Evolutionary conservation across 345 rosid species (phyloP).

Genomic region (Linum tenue): DNA sequence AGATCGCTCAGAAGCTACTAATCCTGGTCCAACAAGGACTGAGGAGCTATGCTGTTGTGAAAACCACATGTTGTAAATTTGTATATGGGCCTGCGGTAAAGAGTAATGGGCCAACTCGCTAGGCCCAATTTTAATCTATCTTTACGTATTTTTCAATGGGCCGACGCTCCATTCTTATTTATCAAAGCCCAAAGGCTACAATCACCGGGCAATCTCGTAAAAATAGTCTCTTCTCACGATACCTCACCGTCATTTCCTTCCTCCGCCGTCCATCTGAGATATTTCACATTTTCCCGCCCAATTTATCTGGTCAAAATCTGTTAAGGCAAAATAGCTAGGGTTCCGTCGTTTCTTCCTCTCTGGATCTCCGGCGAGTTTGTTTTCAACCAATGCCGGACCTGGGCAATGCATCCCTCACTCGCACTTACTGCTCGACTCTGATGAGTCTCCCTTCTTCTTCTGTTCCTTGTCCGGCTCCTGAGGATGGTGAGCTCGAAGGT

Average conservation of each 20-base stretch:
- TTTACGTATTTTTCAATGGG: no score
- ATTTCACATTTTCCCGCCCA: constrained; percentile 12
- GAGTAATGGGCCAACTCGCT: no score
- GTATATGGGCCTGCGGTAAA: no score
- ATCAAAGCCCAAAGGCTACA: no score
- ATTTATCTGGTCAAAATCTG: not conserved
- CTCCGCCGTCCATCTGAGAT: not conserved
- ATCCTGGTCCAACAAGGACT: no score
- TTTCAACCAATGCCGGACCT: constrained; percentile 49
- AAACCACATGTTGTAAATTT: no score
- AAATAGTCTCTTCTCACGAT: no score
- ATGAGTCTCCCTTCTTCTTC: constrained; percentile 14
- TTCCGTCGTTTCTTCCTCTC: not conserved
- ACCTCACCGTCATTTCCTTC: not conserved
- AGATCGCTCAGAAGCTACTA: no score
- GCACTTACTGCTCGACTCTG: constrained; percentile 32
- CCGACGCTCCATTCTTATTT: no score
- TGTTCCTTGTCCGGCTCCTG: not conserved
- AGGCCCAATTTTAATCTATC: no score
- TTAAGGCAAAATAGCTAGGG: not conserved
- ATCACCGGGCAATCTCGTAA: no score
- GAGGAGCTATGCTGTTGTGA: no score
- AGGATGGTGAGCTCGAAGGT: constrained; percentile 11
- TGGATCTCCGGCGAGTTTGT: not conserved
- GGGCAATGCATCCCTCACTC: constrained; percentile 32